Percentiles rank a stretch among this genome's conserved stretches.
Conservation (phyloP, 2,329 filamentous ascomycete genomes). For the Furcasterigmium sp. region DNA sequence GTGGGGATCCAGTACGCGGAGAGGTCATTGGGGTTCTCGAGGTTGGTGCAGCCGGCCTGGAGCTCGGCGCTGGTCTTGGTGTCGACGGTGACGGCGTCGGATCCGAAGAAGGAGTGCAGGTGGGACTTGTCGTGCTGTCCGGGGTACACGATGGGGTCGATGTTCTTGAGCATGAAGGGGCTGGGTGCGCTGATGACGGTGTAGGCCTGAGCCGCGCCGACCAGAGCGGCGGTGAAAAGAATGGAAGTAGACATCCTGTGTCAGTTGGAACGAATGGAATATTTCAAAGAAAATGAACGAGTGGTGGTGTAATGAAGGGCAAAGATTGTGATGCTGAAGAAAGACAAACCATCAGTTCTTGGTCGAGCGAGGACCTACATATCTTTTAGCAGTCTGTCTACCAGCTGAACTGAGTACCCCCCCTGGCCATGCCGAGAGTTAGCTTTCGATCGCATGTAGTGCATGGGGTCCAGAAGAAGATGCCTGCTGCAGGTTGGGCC, state of each 20-base stretch:
- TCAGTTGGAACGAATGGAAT: neutral
- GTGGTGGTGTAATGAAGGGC: too few relatives aligned
- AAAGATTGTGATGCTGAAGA: neutral
- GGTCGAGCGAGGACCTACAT: too few relatives aligned
- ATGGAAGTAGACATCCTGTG: slow-evolving; percentile 13
- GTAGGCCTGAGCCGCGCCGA: slow-evolving; percentile 16
- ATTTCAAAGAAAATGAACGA: slow-evolving; percentile 3
- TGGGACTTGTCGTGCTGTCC: slow-evolving; percentile 22
- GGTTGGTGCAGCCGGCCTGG: slow-evolving; percentile 36
- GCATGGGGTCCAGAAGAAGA: too few relatives aligned
- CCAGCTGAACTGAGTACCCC: too few relatives aligned
- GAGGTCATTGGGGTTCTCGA: slow-evolving; percentile 40
- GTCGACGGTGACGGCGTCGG: slow-evolving; percentile 23
- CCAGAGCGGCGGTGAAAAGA: slow-evolving; percentile 9
- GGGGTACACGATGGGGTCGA: slow-evolving; percentile 24
- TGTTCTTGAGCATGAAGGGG: slow-evolving; percentile 26
- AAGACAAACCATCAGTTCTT: too few relatives aligned
- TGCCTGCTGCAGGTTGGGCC: too few relatives aligned
- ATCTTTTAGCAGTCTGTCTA: neutral
- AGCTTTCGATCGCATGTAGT: too few relatives aligned
- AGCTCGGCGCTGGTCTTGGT: slow-evolving; percentile 22
- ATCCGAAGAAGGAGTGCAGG: slow-evolving; percentile 29
- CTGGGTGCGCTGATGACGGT: slow-evolving; percentile 14
- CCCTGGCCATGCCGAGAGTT: too few relatives aligned
- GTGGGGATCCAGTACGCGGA: slow-evolving; percentile 41